phyloP scores from a whole-genome alignment of 148 eudicot species.

The Nepenthes gracilis region DNA sequence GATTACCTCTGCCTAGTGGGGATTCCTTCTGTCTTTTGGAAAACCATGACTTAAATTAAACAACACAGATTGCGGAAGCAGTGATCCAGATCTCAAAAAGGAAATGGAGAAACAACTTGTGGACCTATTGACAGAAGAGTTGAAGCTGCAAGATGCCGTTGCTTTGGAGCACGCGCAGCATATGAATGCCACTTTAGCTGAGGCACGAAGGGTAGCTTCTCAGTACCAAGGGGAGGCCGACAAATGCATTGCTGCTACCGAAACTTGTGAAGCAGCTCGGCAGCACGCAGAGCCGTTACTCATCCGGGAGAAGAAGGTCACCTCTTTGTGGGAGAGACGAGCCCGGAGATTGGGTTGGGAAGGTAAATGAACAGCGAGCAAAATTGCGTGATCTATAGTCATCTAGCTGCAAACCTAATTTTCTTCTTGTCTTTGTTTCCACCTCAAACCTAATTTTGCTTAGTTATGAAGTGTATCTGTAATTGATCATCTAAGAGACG shows the following conservation, averaged over 20 bases:
- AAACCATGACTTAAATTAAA: not conserved
- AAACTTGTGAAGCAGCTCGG: conserved; percentile 75
- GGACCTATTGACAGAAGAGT: conserved; percentile 69
- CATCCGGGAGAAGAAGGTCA: conserved; percentile 58
- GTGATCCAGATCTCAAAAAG: conserved; percentile 62
- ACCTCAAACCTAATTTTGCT: no score
- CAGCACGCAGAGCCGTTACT: conserved; percentile 46
- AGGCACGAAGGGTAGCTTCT: conserved; percentile 59
- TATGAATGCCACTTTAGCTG: conserved; percentile 62
- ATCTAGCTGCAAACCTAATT: no score
- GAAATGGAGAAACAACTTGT: conserved; percentile 72
- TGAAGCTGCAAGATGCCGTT: conserved; percentile 57
- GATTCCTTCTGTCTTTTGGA: not conserved
- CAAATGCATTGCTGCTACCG: conserved; percentile 79
- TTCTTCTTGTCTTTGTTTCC: no score
- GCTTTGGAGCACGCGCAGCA: conserved; percentile 43
- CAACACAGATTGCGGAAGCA: conserved; percentile 54
- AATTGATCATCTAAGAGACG: no score
- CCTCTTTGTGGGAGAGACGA: conserved; percentile 61
- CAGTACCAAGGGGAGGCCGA: conserved; percentile 80
- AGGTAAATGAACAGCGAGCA: not conserved
- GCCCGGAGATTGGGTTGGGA: conserved; percentile 75
- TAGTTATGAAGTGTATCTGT: no score
- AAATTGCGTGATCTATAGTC: no score
- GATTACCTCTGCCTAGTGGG: no score